Conservation (phyloP, 202 grass and related monocot species). For the Dendrocalamus latiflorus region DNA sequence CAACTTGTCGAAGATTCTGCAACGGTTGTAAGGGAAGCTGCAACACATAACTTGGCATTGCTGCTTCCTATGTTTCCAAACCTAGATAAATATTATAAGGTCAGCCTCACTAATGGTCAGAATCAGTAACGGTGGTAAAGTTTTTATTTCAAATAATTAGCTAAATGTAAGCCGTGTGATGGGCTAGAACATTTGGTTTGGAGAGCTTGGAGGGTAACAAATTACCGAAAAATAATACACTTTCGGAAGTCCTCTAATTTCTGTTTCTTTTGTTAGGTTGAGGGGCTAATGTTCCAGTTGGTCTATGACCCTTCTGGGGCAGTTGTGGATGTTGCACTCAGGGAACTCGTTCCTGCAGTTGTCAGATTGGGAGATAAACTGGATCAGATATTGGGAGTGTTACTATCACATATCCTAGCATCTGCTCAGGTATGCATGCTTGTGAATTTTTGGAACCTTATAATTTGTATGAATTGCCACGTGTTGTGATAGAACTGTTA, state of each 20-base stretch:
- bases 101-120: constrained; percentile 51
- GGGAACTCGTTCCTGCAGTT: constrained; percentile 81
- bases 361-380: constrained; percentile 94
- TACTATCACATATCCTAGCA: constrained; percentile 72
- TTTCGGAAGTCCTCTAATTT: constrained; percentile 39
- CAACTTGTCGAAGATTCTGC: constrained; percentile 93
- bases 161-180: constrained; percentile 40
- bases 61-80: constrained; percentile 92
- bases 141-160: constrained; percentile 45
- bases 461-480: constrained; percentile 14
- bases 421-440: constrained; percentile 68
- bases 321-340: constrained; percentile 81
- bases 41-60: constrained; percentile 82
- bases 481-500: constrained; percentile 35
- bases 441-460: constrained; percentile 16
- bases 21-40: constrained; percentile 83
- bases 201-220: constrained; percentile 20
- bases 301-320: constrained; percentile 75
- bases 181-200: constrained; percentile 29
- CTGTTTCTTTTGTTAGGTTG: constrained; percentile 59
- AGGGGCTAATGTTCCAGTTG: constrained; percentile 94
- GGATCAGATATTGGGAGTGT: constrained; percentile 77
- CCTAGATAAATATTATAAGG: constrained; percentile 93
- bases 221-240: constrained; percentile 24
- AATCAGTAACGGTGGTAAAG: constrained; percentile 33